phyloP scores from a whole-genome alignment of 2,329 filamentous ascomycete species.

The Beauveria rudraprayagi region DNA sequence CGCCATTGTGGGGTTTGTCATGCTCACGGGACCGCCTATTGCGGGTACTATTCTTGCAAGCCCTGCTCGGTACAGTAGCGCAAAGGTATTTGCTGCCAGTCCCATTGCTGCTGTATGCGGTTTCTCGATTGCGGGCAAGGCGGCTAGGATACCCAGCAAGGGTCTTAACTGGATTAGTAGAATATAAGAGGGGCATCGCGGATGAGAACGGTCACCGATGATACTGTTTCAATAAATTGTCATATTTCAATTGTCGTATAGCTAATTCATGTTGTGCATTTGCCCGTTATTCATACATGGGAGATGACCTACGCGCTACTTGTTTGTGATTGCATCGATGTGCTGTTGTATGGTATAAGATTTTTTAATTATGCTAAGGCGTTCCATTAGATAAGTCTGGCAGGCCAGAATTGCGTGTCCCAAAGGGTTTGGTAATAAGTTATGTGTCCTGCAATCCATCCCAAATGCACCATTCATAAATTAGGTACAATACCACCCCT shows the following conservation, averaged over 20 bases:
- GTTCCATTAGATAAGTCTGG: not conserved
- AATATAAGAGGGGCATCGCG: constrained; percentile 20
- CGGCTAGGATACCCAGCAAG: constrained; percentile 29
- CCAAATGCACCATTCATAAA: not conserved
- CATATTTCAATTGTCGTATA: not conserved
- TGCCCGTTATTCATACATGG: not conserved
- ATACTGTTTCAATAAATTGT: not conserved
- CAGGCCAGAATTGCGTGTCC: not conserved
- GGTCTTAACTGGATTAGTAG: constrained; percentile 32
- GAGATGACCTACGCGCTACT: not conserved
- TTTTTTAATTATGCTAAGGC: not conserved
- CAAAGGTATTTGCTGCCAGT: constrained; percentile 40
- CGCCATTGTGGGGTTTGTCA: constrained; percentile 45
- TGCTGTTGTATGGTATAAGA: not conserved
- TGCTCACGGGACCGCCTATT: constrained; percentile 44
- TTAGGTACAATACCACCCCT: constrained; percentile 9
- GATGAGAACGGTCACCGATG: not conserved
- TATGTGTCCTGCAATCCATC: not conserved
- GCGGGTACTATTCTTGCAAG: constrained; percentile 39
- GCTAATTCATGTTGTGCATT: not conserved
- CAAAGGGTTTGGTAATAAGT: not conserved
- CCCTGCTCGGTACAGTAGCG: constrained; percentile 35
- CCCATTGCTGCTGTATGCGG: constrained; percentile 32
- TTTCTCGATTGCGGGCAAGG: constrained; percentile 31
- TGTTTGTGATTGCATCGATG: not conserved